Percentiles rank a stretch among this genome's conserved stretches.
phyloP scores from a whole-genome alignment of 1,284 basidiomycete genomes.

The Cryptococcus sp. region DNA sequence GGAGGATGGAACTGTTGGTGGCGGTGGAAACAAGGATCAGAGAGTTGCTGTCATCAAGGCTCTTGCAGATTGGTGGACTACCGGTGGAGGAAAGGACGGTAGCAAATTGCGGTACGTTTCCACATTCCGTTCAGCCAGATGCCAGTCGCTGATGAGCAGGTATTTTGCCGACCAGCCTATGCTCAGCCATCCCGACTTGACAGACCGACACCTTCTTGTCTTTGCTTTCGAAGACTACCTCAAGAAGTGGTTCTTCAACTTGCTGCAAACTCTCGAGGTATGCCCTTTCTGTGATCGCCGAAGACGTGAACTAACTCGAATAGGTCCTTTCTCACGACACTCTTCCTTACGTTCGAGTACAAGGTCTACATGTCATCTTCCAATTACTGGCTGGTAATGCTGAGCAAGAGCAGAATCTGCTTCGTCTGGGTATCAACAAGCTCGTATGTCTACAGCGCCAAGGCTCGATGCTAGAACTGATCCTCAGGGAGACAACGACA shows the following conservation, averaged over 20 bases:
- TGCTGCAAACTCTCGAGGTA: slow-evolving; percentile 87
- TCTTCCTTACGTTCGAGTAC: slow-evolving; percentile 79
- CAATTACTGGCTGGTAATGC: slow-evolving; percentile 82
- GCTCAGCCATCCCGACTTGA: slow-evolving; percentile 57
- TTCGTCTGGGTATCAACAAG: slow-evolving; percentile 90
- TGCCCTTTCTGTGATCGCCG: slow-evolving; percentile 4
- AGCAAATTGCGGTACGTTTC: slow-evolving; percentile 69
- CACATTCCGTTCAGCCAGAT: neutral
- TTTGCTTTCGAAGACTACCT: slow-evolving; percentile 97
- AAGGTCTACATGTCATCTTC: slow-evolving; percentile 68
- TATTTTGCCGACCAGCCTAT: slow-evolving; percentile 92
- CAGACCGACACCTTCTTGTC: slow-evolving; percentile 69
- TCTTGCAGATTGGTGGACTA: slow-evolving; percentile 95
- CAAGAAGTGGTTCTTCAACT: slow-evolving; percentile 92
- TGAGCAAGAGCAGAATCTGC: slow-evolving; percentile 95
- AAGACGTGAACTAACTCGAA: neutral
- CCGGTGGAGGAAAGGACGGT: slow-evolving; percentile 69
- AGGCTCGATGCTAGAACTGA: neutral
- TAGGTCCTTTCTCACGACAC: slow-evolving; percentile 81
- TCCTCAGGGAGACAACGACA: slow-evolving; percentile 78
- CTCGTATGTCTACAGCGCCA: slow-evolving; percentile 56
- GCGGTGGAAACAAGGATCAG: slow-evolving; percentile 69
- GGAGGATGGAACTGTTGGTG: slow-evolving; percentile 40
- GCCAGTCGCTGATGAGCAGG: slow-evolving; percentile 47
- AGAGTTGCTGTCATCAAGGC: slow-evolving; percentile 83